Conservation (phyloP, 2,329 filamentous ascomycete genomes). For the Dactylellina sp. region DNA sequence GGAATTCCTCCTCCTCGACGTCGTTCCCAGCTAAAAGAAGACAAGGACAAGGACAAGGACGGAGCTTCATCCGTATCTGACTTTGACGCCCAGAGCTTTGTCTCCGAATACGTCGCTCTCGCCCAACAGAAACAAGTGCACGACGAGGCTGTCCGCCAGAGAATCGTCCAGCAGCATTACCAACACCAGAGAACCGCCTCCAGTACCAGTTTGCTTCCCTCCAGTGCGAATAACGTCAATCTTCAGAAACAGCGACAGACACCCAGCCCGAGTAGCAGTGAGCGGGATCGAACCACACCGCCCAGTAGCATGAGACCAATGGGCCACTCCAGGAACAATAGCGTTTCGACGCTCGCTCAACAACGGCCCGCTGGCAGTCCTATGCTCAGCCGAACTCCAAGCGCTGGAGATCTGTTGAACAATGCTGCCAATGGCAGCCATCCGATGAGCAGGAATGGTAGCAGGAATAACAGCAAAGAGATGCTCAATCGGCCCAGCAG, state of each 20-base stretch:
- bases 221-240: neutral
- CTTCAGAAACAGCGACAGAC: neutral
- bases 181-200: conserved; percentile 18
- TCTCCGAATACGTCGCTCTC: conserved; percentile 30
- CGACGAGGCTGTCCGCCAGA: conserved; percentile 38
- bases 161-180: conserved; percentile 37
- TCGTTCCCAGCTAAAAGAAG: neutral
- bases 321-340: conserved; percentile 27
- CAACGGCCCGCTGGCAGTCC: neutral
- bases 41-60: conserved; percentile 3
- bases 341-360: conserved; percentile 4
- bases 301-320: neutral
- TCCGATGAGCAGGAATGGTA: conserved; percentile 15
- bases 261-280: conserved; percentile 6
- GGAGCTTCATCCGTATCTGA: neutral
- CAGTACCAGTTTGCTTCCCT: neutral
- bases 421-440: conserved; percentile 5
- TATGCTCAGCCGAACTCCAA: neutral
- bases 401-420: conserved; percentile 24
- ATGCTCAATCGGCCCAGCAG: conserved; percentile 23
- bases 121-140: conserved; percentile 39
- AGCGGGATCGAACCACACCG: neutral
- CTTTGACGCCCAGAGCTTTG: conserved; percentile 40
- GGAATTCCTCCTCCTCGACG: conserved; percentile 7
- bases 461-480: conserved; percentile 18